Percentiles rank a stretch among this genome's conserved stretches.
phyloP scores from a whole-genome alignment of 23 red algal species.

The Gracilaria domingensis region DNA sequence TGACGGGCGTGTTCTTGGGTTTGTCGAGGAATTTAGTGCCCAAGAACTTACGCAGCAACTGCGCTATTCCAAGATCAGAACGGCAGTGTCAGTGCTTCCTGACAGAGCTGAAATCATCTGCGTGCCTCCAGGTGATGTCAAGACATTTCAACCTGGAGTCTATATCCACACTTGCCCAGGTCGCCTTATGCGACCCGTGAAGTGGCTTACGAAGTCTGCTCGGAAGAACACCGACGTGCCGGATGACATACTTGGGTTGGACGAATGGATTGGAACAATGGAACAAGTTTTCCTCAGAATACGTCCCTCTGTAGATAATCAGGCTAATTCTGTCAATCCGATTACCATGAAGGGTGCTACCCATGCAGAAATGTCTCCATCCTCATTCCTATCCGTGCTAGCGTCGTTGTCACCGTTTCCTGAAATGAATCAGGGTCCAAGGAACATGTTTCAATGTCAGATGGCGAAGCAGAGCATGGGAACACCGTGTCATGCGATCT shows the following conservation, averaged over 20 bases:
- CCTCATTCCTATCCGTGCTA: constrained; percentile 78
- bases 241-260: constrained; percentile 27
- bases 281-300: constrained; percentile 88
- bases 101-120: constrained; percentile 59
- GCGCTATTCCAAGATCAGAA: constrained; percentile 60
- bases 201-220: constrained; percentile 56
- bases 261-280: constrained; percentile 83
- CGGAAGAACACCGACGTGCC: not conserved
- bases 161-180: constrained; percentile 77
- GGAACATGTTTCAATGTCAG: constrained; percentile 99
- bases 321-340: constrained; percentile 52
- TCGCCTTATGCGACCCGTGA: constrained; percentile 84
- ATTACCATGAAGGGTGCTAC: constrained; percentile 59
- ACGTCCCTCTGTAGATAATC: constrained; percentile 44
- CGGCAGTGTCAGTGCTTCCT: constrained; percentile 36
- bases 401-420: constrained; percentile 93
- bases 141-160: constrained; percentile 74
- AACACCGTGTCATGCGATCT: constrained; percentile 80
- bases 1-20: constrained; percentile 86
- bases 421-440: constrained; percentile 97
- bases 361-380: constrained; percentile 79
- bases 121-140: constrained; percentile 40
- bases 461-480: constrained; percentile 99
- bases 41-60: constrained; percentile 45
- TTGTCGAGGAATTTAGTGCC: constrained; percentile 53